These are phyloP conservation scores for Pulveroboletus sp. DNA, from an alignment of 768 basidiomycete genomes.

Conservation along the genomic window DNA sequence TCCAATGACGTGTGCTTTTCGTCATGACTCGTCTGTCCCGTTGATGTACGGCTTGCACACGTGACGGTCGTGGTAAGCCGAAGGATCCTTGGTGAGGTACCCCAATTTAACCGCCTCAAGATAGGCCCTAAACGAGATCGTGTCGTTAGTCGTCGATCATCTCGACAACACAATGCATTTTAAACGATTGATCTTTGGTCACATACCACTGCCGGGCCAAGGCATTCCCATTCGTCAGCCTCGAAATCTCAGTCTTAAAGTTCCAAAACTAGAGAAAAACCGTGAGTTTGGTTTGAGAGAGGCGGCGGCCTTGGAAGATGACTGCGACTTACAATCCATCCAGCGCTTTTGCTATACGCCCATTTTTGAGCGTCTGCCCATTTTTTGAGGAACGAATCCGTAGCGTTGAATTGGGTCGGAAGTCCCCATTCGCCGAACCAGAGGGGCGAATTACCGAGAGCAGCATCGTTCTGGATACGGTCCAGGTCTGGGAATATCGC, in stretches of 20 bases:
- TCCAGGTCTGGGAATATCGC: slow-evolving; percentile 46
- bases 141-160: background rate
- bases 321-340: slow-evolving; percentile 56
- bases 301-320: background rate
- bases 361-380: slow-evolving; percentile 79
- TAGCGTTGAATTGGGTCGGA: slow-evolving; percentile 60
- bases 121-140: slow-evolving; percentile 53
- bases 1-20: background rate
- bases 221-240: slow-evolving; percentile 38
- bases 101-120: slow-evolving; percentile 53
- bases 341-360: slow-evolving; percentile 52
- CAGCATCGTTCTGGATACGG: slow-evolving; percentile 46
- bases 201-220: slow-evolving; percentile 63
- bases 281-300: background rate
- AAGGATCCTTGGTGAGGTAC: slow-evolving; percentile 61
- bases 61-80: slow-evolving; percentile 46
- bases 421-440: slow-evolving; percentile 62
- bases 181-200: background rate
- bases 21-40: slow-evolving; percentile 10
- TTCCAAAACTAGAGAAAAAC: slow-evolving; percentile 52
- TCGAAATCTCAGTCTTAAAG: slow-evolving; percentile 64
- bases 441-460: slow-evolving; percentile 42
- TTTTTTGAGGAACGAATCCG: slow-evolving; percentile 53
- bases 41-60: slow-evolving; percentile 57
- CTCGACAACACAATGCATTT: background rate